These are phyloP conservation scores for Irpex sp. DNA, from an alignment of 1,284 basidiomycete species.

Conservation along the genomic window DNA sequence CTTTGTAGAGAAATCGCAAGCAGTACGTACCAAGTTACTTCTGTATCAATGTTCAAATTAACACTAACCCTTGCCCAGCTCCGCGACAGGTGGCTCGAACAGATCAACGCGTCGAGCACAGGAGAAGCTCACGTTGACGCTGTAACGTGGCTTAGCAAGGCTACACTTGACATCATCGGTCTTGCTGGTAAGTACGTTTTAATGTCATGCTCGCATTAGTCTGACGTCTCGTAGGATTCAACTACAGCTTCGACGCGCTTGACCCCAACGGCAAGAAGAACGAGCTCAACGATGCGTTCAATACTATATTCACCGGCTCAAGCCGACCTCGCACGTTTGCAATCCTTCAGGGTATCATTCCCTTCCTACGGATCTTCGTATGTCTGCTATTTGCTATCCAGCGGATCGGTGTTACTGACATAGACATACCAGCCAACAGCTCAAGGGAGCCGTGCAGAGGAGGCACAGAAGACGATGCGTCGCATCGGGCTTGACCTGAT, in stretches of 20 bases:
- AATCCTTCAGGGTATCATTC: slow-evolving; percentile 35
- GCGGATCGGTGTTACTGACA: not conserved
- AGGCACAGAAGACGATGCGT: slow-evolving; percentile 27
- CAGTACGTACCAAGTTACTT: slow-evolving; percentile 16
- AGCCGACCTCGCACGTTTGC: slow-evolving; percentile 24
- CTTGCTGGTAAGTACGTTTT: slow-evolving; percentile 32
- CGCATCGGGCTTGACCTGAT: slow-evolving; percentile 37
- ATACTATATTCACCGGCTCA: slow-evolving; percentile 33
- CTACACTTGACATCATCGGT: slow-evolving; percentile 50
- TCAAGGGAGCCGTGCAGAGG: slow-evolving; percentile 14
- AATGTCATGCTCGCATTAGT: not conserved
- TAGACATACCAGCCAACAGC: slow-evolving; percentile 25
- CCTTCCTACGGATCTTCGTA: slow-evolving; percentile 39
- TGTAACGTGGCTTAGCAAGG: slow-evolving; percentile 36
- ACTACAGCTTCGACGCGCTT: slow-evolving; percentile 47
- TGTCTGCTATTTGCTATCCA: slow-evolving; percentile 15
- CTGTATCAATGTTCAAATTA: not conserved
- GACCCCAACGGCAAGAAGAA: slow-evolving; percentile 31
- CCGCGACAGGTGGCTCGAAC: slow-evolving; percentile 24
- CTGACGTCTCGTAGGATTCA: slow-evolving; percentile 8
- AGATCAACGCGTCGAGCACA: slow-evolving; percentile 8
- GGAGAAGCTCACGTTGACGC: slow-evolving; percentile 33
- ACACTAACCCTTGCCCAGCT: slow-evolving; percentile 17
- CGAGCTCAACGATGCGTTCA: slow-evolving; percentile 49
- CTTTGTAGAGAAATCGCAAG: slow-evolving; percentile 29